Percentiles rank a stretch among this genome's conserved stretches.
phyloP scores from a whole-genome alignment of 2,329 filamentous ascomycete genomes.

The Hymenoscyphus occultus region DNA sequence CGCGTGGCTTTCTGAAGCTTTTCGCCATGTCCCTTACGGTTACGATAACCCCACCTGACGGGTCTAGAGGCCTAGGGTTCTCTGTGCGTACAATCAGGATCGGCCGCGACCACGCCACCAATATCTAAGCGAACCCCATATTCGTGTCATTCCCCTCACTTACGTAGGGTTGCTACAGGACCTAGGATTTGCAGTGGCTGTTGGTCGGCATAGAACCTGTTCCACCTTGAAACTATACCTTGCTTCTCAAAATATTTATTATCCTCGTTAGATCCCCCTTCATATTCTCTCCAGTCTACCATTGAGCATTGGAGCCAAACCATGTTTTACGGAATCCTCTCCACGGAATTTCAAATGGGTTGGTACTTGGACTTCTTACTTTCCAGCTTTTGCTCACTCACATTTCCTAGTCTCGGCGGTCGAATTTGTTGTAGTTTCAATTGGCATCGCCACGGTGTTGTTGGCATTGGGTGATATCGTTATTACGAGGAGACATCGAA shows the following conservation, averaged over 20 bases:
- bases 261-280: neutral
- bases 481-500: constrained; percentile 1
- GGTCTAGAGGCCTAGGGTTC: neutral
- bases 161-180: neutral
- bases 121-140: neutral
- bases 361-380: neutral
- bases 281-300: neutral
- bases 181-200: neutral
- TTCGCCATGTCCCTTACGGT: too few relatives aligned
- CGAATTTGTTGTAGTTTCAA: neutral
- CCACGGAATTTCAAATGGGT: neutral
- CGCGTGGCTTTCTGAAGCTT: neutral
- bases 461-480: constrained; percentile 2
- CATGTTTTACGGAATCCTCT: neutral
- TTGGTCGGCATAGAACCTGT: neutral
- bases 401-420: neutral
- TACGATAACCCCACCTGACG: neutral
- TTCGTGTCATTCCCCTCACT: neutral
- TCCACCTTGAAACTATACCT: neutral
- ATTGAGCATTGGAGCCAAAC: neutral
- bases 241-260: neutral
- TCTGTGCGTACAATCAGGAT: neutral
- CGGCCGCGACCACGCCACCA: neutral
- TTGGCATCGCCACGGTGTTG: neutral
- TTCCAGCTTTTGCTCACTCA: neutral